Base-by-base conservation (phyloP, 2,329 filamentous ascomycete genomes). In the Curvularia spicifera region DNA sequence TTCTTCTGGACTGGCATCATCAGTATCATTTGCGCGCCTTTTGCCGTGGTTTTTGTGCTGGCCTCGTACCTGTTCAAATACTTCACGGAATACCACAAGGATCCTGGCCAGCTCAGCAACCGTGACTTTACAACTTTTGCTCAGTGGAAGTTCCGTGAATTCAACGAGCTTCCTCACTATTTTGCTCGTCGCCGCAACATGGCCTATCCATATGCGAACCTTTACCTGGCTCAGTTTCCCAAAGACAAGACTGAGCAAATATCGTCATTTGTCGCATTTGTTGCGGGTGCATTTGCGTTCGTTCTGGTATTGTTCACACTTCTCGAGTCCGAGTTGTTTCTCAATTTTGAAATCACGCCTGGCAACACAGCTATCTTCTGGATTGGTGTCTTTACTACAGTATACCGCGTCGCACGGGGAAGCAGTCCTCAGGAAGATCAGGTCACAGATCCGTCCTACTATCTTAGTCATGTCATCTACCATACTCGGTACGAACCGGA, bases 111-210 rank as follows among this genome's bases (percentile, higher is more conserved):
- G 62, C 85, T 97, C 37, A 90, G 91, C n/a, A 89, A 92, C 15
- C 88, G 95, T 40, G 89, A 93, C 65, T 99, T 97, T 73, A 98
- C 94, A 0, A 91, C 93, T 1, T 85, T 97, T 50, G 95, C 95
- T 0, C 91, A 97, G 74, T 99, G 95, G 95, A 98, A 97, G 71
- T 97, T 99, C 63, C 89, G 95, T 47, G 94, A 98, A 75, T 99
- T 98, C 83, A 99, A 99, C 71, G 95, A 99, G 76, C 83, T 99
- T 1, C 89, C 90, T 56, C 95, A 99, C 76, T 83, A 98, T 2
- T 99, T 98, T 70, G 86, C 93, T 59, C 91, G 94, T 64, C 88
- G 95, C 20, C 82, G 94, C 42, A 93, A 96, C 64, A 96, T 98
- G 90, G 97, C 95, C 0, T 93, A 95, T 71, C 93, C 94, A 0